Evolutionary conservation across 1,284 basidiomycete genomes (phyloP), one percentile per base, ranked within the genome.

Genomic region (Mrakiaceae sp.): DNA sequence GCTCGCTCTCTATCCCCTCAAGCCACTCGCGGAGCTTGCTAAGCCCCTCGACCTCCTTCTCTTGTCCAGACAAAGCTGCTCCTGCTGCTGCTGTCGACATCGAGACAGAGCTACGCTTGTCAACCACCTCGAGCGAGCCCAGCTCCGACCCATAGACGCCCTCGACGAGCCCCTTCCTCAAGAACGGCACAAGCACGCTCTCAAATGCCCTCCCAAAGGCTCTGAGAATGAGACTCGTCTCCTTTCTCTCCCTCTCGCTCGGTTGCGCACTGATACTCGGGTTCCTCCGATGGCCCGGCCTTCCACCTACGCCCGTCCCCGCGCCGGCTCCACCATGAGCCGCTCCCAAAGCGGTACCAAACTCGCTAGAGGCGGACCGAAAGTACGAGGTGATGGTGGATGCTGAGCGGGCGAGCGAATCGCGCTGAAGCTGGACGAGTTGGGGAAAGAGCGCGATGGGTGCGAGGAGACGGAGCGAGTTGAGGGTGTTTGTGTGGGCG

Each of bases 391-490:
- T 67, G 46, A 85, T 69, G 2, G 78, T 76, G 12, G 66, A 55
- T 0, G 74, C 72, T n/a, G 70, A 67, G 0, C 66, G 49, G 10
- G 67, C 43, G 4, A 93, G 76, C 2, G 81, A 78, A 3, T 72
- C 73, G 56, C 86, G 83, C 56, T 89, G 77, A 4, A 78, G 73
- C 0, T 70, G 69, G 0, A 79, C 71, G 3, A 90, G 72, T 46
- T 80, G 73, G 2, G 72, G 74, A 58, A 81, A 76, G 52, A 85
- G 78, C 52, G 79, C 78, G 6, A 83, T 75, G 0, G 90, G 88
- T 0, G 89, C 88, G 9, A 95, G 81, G 8, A 92, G 78, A 1
- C 92, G 86, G 11, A 97, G 79, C 2, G 85, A 79, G 74, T 97
- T 97, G 60, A 96, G 78, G 0, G 87, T 81, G 0, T 82, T 79